Evolutionary conservation across 1,284 basidiomycete species (phyloP), one percentile per base, ranked within the genome.

Genomic region (Sanghuangporus baumii): DNA sequence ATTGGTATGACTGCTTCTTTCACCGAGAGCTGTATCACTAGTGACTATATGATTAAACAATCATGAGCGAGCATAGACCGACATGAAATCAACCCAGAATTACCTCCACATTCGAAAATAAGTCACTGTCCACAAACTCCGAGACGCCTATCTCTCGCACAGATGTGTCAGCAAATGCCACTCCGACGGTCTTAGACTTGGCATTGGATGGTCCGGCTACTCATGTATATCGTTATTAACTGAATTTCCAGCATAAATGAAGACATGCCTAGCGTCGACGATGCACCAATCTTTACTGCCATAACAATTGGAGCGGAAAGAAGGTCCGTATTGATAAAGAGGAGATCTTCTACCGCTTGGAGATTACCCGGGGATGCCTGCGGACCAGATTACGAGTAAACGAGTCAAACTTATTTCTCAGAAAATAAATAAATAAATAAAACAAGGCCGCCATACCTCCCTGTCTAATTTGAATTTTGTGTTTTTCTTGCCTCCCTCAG

Each of bases 301-400:
- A 98, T 88, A 59, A 96, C 91, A 61, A 99, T 90, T 1, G 96
- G 96, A 18, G 94, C 88, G 20, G 90, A 84, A 2, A 89, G 76
- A 36, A 98, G 81, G 71, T 98, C 96, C 7, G 87, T 86, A 68
- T 90, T 87, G 26, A 81, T 81, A 73, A 99, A 99, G 11, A 99
- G 81, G 18, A 99, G 78, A 67, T 98, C 97, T 74, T 99, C 97
- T 14, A 99, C 87, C 34, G 91, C 88, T 71, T 93, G 91, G 9
- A 99, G 76, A 73, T 99, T 99, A 57, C 97, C 97, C 0, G 97
- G 97, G 4, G 94, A 96, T 0, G 95, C 95, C 88, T 93, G 59
- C 61, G 66, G 67, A 41, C 48, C n/a, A 40, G 26, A 67, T 62
- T 54, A 55, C 61, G 55, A 31, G n/a, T 18, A 52, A 55, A 26